These are phyloP conservation scores for Hyphopichia fennica DNA, from an alignment of 1,139 yeast species.

Conservation along the genomic window DNA sequence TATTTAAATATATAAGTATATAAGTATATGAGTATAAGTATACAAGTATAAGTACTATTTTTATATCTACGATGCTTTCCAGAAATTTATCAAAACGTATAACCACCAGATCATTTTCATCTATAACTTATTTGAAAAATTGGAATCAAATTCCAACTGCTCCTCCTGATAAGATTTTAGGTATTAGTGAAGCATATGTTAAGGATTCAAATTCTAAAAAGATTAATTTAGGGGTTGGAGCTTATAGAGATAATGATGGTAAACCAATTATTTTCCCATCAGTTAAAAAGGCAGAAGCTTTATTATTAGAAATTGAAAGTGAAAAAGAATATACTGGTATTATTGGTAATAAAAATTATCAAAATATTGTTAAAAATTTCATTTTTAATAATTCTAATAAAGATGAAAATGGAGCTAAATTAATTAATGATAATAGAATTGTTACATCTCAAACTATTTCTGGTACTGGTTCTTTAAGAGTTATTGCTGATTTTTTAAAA, in stretches of 20 bases:
- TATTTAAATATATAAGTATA: no score
- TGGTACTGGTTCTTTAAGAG: slow-evolving; percentile 62
- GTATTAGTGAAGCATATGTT: slow-evolving; percentile 55
- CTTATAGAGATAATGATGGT: slow-evolving; percentile 49
- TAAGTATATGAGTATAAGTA: neutral
- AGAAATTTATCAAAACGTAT: neutral
- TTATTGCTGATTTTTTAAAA: slow-evolving; percentile 53
- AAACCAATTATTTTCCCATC: slow-evolving; percentile 50
- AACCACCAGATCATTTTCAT: slow-evolving; percentile 20
- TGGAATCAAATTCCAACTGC: slow-evolving; percentile 57
- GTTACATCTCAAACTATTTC: slow-evolving; percentile 59
- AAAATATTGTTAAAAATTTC: slow-evolving; percentile 48
- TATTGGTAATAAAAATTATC: slow-evolving; percentile 50
- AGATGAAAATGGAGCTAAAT: slow-evolving; percentile 48
- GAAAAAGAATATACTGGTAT: slow-evolving; percentile 62
- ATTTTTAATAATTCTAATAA: slow-evolving; percentile 51
- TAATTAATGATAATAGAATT: slow-evolving; percentile 48
- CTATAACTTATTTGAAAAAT: slow-evolving; percentile 15
- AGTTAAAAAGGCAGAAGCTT: slow-evolving; percentile 47
- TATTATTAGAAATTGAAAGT: slow-evolving; percentile 40
- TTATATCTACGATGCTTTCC: neutral
- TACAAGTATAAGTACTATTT: neutral
- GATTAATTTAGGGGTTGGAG: slow-evolving; percentile 53
- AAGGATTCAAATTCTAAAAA: slow-evolving; percentile 42
- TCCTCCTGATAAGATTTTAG: slow-evolving; percentile 74